A percentile compares a stretch with the other conserved stretches of the same genome.
Evolutionary conservation across 768 basidiomycete species (phyloP).

Genomic region (Auriscalpium vulgare): DNA sequence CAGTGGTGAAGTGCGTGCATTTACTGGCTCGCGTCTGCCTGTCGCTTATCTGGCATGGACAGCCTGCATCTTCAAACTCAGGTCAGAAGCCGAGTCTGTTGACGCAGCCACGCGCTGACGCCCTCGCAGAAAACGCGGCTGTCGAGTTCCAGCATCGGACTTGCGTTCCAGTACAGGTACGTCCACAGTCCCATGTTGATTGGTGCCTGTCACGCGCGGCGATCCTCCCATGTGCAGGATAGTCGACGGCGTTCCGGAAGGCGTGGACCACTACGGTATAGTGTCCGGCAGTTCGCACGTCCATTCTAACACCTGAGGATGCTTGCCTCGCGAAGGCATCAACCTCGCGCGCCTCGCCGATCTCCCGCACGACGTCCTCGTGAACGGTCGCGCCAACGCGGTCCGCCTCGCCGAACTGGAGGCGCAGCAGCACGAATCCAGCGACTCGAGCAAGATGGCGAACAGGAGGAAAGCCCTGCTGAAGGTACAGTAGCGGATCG

Average conservation of each 20-base stretch:
- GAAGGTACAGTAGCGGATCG: constrained; percentile 32
- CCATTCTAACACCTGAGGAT: too few species aligned
- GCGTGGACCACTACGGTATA: constrained; percentile 65
- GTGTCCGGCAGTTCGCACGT: too few species aligned
- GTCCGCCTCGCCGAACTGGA: constrained; percentile 50
- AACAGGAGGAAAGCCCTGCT: constrained; percentile 61
- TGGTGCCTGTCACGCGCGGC: neutral
- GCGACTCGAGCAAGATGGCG: constrained; percentile 50
- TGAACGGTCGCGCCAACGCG: constrained; percentile 55
- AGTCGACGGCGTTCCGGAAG: constrained; percentile 59
- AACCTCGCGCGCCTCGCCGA: constrained; percentile 86
- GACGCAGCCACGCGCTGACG: neutral
- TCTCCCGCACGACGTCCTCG: constrained; percentile 64
- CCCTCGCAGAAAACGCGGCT: constrained; percentile 41
- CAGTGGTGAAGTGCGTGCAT: constrained; percentile 64
- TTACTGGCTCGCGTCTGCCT: neutral
- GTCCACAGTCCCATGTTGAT: neutral
- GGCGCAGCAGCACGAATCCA: constrained; percentile 48
- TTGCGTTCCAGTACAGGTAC: constrained; percentile 76
- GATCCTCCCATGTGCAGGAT: constrained; percentile 41
- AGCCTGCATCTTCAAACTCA: constrained; percentile 82
- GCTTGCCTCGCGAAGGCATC: constrained; percentile 46
- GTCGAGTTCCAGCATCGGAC: constrained; percentile 51
- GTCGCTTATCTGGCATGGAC: neutral
- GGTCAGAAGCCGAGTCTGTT: constrained; percentile 28